phyloP scores from a whole-genome alignment of 2,329 filamentous ascomycete species.

The Lachnellula willkommii region DNA sequence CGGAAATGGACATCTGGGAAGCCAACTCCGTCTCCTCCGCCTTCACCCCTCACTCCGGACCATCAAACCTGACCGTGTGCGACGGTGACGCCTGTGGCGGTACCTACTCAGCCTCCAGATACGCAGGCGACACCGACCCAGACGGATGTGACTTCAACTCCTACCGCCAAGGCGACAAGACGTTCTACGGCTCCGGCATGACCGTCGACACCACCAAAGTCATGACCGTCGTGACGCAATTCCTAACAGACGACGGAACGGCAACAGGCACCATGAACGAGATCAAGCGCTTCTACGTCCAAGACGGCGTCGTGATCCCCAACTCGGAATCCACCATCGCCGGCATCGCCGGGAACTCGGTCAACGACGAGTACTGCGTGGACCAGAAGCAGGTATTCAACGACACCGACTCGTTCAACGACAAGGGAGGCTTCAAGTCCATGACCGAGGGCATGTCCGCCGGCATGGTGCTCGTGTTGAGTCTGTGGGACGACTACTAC shows the following conservation, averaged over 20 bases:
- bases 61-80: conserved; percentile 38
- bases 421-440: conserved; percentile 48
- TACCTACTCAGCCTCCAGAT: conserved; percentile 36
- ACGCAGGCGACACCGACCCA: conserved; percentile 52
- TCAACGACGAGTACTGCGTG: conserved; percentile 52
- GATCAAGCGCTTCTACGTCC: conserved; percentile 51
- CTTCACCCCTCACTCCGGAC: conserved; percentile 53
- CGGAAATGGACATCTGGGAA: conserved; percentile 64
- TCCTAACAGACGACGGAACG: conserved; percentile 46
- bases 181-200: conserved; percentile 50
- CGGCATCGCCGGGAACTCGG: conserved; percentile 43
- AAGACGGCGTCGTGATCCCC: conserved; percentile 46
- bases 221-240: conserved; percentile 56
- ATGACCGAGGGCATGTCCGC: conserved; percentile 51
- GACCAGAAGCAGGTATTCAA: conserved; percentile 48
- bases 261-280: conserved; percentile 44
- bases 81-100: conserved; percentile 38
- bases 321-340: conserved; percentile 41
- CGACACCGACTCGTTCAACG: conserved; percentile 46
- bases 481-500: conserved; percentile 50
- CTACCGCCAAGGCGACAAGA: conserved; percentile 51
- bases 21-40: conserved; percentile 54
- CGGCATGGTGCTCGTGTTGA: conserved; percentile 53
- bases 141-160: conserved; percentile 59
- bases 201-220: conserved; percentile 47